Base-by-base conservation (phyloP, 2,329 filamentous ascomycete genomes). In the Botryotinia narcissicola region DNA sequence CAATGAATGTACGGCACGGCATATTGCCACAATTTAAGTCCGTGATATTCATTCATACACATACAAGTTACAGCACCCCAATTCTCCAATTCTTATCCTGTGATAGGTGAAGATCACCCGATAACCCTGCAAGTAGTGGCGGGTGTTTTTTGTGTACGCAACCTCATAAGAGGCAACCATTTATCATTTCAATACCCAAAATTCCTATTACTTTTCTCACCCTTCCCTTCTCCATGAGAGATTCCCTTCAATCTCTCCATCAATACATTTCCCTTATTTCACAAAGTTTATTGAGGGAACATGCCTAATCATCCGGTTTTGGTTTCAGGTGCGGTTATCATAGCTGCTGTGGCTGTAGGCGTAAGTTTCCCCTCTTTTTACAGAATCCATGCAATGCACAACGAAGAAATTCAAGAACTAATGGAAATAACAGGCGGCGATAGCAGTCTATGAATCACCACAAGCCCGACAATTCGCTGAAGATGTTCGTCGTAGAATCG, bases 381-480 rank as follows among this genome's bases (percentile, higher is more conserved):
- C 48, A 35, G 40, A 54, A 40, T 35, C n/a, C 70, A 44, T 67
- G 70, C 32, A 37, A 59, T 48, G 32, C 37, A 29, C 42, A 61
- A 61, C 35, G 48, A 37, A 46, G 42, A 29, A 44, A 37, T 35
- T 18, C 57, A 40, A 42, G 54, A 75, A 60, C 72, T 78, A 67
- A 77, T 46, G 29, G 67, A 70, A 29, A 1, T 10, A 2, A 37
- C 16, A 80, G 79, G 79, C 79, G 48, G 80, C 81, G 62, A 78
- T 81, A 46, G 80, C 81, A 75, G 84, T 91, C 74, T 91, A 91
- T 82, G 89, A 91, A 80, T 89, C 86, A 35, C 89, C 89, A 73
- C 89, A 91, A 81, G 81, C 91, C 42, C 87, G 88, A 75, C 87
- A 88, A 77, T 87, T 88, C 78, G 87, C 88, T 76, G 86, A 89